These are phyloP conservation scores for Inonotus obliquus DNA, from an alignment of 1,284 basidiomycete genomes.

Conservation along the genomic window DNA sequence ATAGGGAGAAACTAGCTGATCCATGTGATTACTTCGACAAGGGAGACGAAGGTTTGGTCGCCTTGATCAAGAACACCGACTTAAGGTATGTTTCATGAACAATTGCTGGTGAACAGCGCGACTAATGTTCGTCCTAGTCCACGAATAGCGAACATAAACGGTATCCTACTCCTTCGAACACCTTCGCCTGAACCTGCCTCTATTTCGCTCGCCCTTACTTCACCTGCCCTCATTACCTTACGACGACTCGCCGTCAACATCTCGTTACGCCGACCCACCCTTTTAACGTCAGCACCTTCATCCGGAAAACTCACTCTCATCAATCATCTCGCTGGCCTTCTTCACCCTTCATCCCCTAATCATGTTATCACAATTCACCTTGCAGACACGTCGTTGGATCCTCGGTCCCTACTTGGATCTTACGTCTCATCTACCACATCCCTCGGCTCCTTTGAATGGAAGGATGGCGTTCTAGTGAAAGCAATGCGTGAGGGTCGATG, in stretches of 20 bases:
- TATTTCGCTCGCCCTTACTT: slow-evolving; percentile 60
- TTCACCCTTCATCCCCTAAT: slow-evolving; percentile 55
- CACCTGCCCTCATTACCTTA: slow-evolving; percentile 56
- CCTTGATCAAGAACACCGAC: slow-evolving; percentile 37
- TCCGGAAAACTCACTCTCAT: slow-evolving; percentile 88
- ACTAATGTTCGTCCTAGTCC: slow-evolving; percentile 37
- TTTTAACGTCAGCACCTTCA: slow-evolving; percentile 86
- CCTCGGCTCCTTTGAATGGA: slow-evolving; percentile 94
- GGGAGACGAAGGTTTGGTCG: background rate
- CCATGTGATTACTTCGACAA: slow-evolving; percentile 27
- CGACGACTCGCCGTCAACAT: slow-evolving; percentile 61
- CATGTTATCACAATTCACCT: slow-evolving; percentile 84
- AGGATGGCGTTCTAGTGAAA: slow-evolving; percentile 89
- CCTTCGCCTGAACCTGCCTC: slow-evolving; percentile 22
- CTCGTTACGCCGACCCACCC: slow-evolving; percentile 69
- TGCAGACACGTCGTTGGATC: slow-evolving; percentile 92
- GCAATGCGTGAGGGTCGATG: slow-evolving; percentile 91
- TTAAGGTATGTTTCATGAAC: slow-evolving; percentile 44
- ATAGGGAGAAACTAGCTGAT: slow-evolving; percentile 45
- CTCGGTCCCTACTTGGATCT: slow-evolving; percentile 90
- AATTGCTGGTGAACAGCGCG: slow-evolving; percentile 22
- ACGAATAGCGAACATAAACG: slow-evolving; percentile 54
- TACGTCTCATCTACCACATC: slow-evolving; percentile 85
- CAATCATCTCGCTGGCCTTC: slow-evolving; percentile 63
- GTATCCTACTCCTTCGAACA: slow-evolving; percentile 54